Conservation (phyloP, 129 eudicot genomes). For the Solidago caesia region DNA sequence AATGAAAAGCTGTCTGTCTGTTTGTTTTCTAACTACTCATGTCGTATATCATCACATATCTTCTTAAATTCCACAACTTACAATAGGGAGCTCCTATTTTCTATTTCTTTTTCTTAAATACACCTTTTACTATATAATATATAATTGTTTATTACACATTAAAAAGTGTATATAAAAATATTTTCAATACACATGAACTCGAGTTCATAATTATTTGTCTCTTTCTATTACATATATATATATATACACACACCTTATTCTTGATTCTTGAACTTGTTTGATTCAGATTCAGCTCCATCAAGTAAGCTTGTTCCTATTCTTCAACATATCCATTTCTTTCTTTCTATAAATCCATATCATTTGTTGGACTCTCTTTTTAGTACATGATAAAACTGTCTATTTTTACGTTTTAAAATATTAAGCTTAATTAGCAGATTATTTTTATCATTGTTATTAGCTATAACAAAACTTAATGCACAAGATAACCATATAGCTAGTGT, state of each 20-base stretch:
- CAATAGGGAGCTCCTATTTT: no score
- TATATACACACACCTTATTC: not conserved
- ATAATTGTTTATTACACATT: not conserved
- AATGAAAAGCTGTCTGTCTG: slow-evolving; percentile 29
- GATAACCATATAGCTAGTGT: no score
- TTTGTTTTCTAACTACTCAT: slow-evolving; percentile 1
- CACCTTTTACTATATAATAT: no score
- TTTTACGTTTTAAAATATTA: not conserved
- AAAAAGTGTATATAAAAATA: no score
- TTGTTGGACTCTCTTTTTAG: not conserved
- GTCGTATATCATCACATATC: not conserved
- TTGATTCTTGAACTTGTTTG: not conserved
- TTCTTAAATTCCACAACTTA: not conserved
- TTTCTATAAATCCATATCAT: not conserved
- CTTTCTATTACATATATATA: not conserved
- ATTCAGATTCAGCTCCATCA: slow-evolving; percentile 19
- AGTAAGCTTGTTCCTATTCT: not conserved
- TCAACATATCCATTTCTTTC: not conserved
- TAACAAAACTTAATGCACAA: no score
- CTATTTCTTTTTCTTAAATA: not conserved
- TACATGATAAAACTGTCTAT: not conserved
- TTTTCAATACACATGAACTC: not conserved
- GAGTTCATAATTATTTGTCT: slow-evolving; percentile 17
- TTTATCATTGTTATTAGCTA: no score
- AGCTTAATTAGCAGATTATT: not conserved